These are phyloP conservation scores for Diaporthe citrichinensis DNA, from an alignment of 2,329 filamentous ascomycete genomes.

Conservation along the genomic window DNA sequence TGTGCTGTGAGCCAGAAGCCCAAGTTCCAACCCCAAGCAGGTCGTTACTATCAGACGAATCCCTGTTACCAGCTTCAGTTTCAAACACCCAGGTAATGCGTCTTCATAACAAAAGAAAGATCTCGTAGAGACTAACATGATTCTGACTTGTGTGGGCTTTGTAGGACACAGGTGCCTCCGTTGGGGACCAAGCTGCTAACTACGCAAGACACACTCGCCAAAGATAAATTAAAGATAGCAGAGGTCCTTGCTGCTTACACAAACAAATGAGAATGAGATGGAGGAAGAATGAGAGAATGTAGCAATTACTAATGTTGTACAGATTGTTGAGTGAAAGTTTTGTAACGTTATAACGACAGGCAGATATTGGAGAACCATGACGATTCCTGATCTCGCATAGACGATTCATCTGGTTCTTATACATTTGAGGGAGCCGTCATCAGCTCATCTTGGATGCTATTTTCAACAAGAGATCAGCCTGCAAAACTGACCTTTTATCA, in stretches of 20 bases:
- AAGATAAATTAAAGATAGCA: neutral
- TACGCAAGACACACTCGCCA: neutral
- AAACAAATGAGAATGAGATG: neutral
- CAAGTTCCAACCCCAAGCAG: neutral
- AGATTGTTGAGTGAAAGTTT: neutral
- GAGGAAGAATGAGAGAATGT: neutral
- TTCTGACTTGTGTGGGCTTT: neutral
- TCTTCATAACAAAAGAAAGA: neutral
- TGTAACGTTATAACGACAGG: neutral
- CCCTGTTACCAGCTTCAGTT: neutral
- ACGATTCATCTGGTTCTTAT: neutral
- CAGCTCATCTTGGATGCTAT: neutral
- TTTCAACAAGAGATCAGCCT: neutral
- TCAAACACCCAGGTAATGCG: no score
- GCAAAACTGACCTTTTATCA: neutral
- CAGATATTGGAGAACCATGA: neutral
- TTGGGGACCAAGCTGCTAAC: no score
- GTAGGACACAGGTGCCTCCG: neutral
- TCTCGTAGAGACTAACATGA: neutral
- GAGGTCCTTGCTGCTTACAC: neutral
- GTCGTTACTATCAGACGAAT: neutral
- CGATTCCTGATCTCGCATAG: neutral
- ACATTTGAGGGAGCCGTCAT: neutral
- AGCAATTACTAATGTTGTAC: neutral
- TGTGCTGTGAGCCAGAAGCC: neutral